These are phyloP conservation scores for Metschnikowia chrysomelidarum DNA, from an alignment of 805 yeast genomes.

Conservation along the genomic window DNA sequence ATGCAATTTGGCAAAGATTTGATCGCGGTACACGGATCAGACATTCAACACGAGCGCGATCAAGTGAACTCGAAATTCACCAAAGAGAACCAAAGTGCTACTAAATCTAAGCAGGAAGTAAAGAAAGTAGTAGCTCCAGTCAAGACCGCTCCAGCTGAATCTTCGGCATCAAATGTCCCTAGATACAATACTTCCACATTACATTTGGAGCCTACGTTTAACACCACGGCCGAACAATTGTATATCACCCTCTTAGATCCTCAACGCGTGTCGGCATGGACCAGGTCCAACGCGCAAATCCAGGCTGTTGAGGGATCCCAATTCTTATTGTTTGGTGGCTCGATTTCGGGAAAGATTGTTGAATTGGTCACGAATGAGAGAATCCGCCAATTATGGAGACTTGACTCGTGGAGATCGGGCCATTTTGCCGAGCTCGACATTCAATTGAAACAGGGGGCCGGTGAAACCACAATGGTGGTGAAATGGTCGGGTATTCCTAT, in stretches of 20 bases:
- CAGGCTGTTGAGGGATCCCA: constrained; percentile 54
- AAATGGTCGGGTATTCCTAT: constrained; percentile 87
- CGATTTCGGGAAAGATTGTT: constrained; percentile 67
- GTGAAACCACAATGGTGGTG: constrained; percentile 80
- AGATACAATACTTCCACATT: constrained; percentile 80
- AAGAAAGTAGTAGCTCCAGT: constrained; percentile 9
- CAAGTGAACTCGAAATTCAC: constrained; percentile 40
- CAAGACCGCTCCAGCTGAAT: constrained; percentile 7
- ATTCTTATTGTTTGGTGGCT: constrained; percentile 83
- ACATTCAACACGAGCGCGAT: constrained; percentile 71
- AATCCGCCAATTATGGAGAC: constrained; percentile 81
- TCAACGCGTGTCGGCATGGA: constrained; percentile 84
- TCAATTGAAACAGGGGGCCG: constrained; percentile 69
- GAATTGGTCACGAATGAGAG: constrained; percentile 56
- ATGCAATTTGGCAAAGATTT: constrained; percentile 73
- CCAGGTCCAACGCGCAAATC: constrained; percentile 67
- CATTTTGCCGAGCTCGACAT: constrained; percentile 71
- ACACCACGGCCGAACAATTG: constrained; percentile 83
- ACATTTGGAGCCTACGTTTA: constrained; percentile 74
- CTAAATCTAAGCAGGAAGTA: constrained; percentile 4
- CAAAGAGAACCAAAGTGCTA: constrained; percentile 46
- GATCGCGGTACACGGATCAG: constrained; percentile 72
- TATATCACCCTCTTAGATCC: constrained; percentile 76
- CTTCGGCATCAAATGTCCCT: constrained; percentile 34
- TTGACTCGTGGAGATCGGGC: constrained; percentile 84